Conservation (phyloP, 345 rosid species). For the Citrus australasica region DNA sequence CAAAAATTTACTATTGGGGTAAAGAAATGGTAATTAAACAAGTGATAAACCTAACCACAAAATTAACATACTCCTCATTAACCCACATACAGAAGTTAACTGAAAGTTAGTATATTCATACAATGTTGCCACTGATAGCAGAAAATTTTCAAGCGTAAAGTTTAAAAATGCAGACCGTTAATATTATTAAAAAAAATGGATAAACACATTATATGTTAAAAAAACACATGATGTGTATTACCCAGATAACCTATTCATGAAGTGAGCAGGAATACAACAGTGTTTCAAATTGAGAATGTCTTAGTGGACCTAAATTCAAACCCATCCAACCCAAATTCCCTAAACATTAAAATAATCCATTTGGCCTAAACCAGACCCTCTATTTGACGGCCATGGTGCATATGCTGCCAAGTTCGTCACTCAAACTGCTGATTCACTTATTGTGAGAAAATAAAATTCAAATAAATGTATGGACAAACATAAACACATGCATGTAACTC, state of each 20-base stretch:
- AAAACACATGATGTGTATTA: neutral
- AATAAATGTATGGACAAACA: too few relatives aligned
- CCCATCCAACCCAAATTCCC: too few relatives aligned
- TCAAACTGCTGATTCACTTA: too few relatives aligned
- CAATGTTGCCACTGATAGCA: neutral
- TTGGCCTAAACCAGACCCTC: too few relatives aligned
- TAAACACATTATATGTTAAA: neutral
- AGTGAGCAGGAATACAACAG: neutral
- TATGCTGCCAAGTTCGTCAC: too few relatives aligned
- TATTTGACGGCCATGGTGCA: too few relatives aligned
- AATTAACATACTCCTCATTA: neutral
- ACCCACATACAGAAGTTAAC: neutral
- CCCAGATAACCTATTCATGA: neutral
- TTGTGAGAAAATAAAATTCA: too few relatives aligned
- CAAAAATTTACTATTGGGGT: neutral
- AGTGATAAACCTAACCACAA: neutral
- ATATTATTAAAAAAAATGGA: too few relatives aligned
- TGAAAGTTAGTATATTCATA: neutral
- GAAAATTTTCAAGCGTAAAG: neutral
- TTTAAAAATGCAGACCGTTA: too few relatives aligned
- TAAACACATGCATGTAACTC: neutral
- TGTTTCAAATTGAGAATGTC: too few relatives aligned
- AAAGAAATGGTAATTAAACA: neutral
- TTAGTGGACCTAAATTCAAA: too few relatives aligned
- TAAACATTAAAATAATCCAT: too few relatives aligned